Base-by-base conservation (phyloP, 441 rosid species). In the Jatropha podagrica region DNA sequence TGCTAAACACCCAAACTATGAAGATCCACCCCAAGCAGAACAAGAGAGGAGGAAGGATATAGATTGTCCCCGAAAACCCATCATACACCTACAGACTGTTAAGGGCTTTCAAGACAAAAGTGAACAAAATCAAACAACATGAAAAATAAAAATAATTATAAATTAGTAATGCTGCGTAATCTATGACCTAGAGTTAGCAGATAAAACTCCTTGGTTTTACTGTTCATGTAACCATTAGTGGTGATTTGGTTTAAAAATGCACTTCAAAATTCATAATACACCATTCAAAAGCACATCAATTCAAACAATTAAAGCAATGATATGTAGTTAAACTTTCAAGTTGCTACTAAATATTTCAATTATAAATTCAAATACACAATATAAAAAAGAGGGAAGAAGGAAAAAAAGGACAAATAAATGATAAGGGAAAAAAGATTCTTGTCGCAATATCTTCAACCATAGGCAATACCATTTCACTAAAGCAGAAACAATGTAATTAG, bases 381-480 rank as follows among this genome's bases (percentile, higher is more conserved):
- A 12, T 3, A 4, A 61, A 8, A 12, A 14, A 6, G 6, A 26
- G 23, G n/a, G 18, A 20, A 56, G 18, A 56, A 20, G 27, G 20
- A 20, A 8, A 56, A 4, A 20, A n/a, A 8, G 2, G 27, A 56
- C 71, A 73, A 38, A 69, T 32, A 74, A 58, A 76, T 26, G 37
- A 49, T 51, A n/a, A 54, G 75, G 56, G 6, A 15, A 18, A 27
- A 41, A 52, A 58, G 58, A 68, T 61, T 52, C 46, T 32, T 27
- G 49, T 65, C 64, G 68, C 68, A 68, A 71, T 65, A 74, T 69
- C 76, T 77, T 75, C 63, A 77, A 82, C 59, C 75, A 78, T 71
- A 78, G 7, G 74, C 70, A 54, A 73, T 48, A 64, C 32, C 68
- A 71, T 23, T 77, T 71, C 76, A 52, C 81, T 4, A 11, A 38